A percentile compares a stretch with the other conserved stretches of the same genome.
phyloP scores from a whole-genome alignment of 257 asterid genomes.

The Penstemon barbatus region DNA sequence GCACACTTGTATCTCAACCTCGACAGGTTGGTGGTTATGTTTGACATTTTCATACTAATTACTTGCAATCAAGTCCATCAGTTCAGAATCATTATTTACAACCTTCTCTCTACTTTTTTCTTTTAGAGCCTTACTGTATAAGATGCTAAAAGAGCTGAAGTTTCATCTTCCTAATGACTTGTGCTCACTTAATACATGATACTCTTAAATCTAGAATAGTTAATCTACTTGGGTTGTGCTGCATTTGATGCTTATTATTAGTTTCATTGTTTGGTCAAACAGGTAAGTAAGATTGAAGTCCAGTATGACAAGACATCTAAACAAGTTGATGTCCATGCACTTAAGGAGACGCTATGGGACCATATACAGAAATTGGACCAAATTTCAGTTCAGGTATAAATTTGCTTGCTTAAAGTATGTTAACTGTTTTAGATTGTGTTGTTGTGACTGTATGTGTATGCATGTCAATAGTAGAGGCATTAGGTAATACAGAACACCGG shows the following conservation, averaged over 20 bases:
- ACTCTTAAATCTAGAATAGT: neutral
- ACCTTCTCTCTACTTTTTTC: neutral
- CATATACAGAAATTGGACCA: slow-evolving; percentile 47
- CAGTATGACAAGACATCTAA: slow-evolving; percentile 87
- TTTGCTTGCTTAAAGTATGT: neutral
- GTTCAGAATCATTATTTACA: neutral
- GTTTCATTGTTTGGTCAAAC: slow-evolving; percentile 21
- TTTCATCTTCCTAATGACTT: neutral
- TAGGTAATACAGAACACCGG: too few relatives aligned
- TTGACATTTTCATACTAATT: slow-evolving; percentile 3
- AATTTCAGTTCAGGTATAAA: slow-evolving; percentile 48
- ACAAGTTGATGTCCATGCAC: slow-evolving; percentile 91
- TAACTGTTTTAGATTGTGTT: neutral
- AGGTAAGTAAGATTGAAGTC: slow-evolving; percentile 87
- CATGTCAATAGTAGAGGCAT: too few relatives aligned
- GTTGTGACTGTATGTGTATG: too few relatives aligned
- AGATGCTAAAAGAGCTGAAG: neutral
- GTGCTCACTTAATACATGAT: neutral
- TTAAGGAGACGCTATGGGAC: slow-evolving; percentile 88
- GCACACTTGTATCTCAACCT: slow-evolving; percentile 83
- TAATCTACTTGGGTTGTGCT: slow-evolving; percentile 8
- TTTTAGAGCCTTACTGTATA: neutral
- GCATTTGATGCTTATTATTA: slow-evolving; percentile 5
- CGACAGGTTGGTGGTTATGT: slow-evolving; percentile 69
- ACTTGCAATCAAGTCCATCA: neutral